phyloP scores from a whole-genome alignment of 305 asterid species.

The Solanum hybrid region DNA sequence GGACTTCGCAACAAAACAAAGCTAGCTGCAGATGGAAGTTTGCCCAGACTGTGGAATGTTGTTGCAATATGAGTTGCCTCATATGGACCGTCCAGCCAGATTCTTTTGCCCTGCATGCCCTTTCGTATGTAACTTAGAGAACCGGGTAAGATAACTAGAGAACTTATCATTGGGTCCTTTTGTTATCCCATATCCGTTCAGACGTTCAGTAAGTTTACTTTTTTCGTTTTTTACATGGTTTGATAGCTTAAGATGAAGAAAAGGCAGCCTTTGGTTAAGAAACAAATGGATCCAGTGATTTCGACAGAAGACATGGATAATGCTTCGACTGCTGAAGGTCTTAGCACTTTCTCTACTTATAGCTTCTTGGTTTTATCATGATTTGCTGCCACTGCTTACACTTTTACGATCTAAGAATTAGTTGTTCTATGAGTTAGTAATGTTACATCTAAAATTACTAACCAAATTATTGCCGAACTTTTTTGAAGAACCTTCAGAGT shows the following conservation, averaged over 20 bases:
- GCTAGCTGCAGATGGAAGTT: conserved; percentile 43
- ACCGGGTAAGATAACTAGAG: conserved; percentile 27
- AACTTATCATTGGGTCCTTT: neutral
- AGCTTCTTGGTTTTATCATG: neutral
- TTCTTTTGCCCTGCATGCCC: conserved; percentile 67
- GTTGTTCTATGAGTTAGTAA: neutral
- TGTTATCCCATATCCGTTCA: neutral
- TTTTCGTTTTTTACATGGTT: neutral
- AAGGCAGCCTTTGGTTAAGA: conserved; percentile 37
- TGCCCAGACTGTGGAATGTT: conserved; percentile 62
- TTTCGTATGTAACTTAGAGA: conserved; percentile 39
- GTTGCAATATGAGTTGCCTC: conserved; percentile 52
- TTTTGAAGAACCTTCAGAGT: neutral
- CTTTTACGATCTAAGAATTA: neutral
- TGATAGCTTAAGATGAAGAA: conserved; percentile 58
- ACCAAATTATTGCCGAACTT: neutral
- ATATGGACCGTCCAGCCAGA: conserved; percentile 38
- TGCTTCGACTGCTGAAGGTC: conserved; percentile 40
- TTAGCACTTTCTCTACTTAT: conserved; percentile 1
- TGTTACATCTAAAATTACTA: neutral
- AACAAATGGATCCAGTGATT: conserved; percentile 58
- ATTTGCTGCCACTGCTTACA: neutral
- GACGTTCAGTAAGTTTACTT: neutral
- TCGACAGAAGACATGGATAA: conserved; percentile 39
- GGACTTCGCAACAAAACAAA: neutral